Conservation (phyloP, 306 rosid genomes). For the Echinosophora koreensis region DNA sequence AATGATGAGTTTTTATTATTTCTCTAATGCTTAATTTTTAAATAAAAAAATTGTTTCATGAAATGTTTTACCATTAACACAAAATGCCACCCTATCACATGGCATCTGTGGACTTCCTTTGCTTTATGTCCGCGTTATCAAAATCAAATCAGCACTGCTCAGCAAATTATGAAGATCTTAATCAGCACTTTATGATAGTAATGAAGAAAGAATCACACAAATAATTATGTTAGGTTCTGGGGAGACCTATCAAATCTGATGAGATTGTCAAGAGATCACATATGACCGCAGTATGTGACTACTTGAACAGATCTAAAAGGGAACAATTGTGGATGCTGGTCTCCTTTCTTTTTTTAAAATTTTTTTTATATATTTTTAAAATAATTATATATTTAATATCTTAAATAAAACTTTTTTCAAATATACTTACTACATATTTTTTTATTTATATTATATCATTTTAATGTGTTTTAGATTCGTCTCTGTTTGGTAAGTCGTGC, state of each 20-base stretch:
- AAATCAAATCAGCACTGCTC: background rate
- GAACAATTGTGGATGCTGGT: too few species aligned
- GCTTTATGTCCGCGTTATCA: background rate
- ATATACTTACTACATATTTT: too few species aligned
- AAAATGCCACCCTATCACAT: background rate
- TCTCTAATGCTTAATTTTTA: too few species aligned
- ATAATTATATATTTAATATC: too few species aligned
- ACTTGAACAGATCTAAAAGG: too few species aligned
- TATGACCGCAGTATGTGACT: background rate
- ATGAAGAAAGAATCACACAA: background rate
- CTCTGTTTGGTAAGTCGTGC: background rate
- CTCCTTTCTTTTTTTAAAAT: too few species aligned
- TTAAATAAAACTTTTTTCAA: too few species aligned
- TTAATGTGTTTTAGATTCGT: too few species aligned
- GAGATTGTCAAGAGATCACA: slow-evolving; percentile 2
- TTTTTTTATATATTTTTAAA: too few species aligned
- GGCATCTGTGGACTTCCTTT: background rate
- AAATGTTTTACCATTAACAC: background rate
- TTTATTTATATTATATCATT: too few species aligned
- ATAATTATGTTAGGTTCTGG: background rate
- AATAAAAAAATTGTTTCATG: background rate
- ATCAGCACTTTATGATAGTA: background rate
- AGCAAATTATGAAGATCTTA: background rate
- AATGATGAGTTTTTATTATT: too few species aligned
- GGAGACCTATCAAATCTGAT: background rate